Conservation (phyloP, 257 asterid species). For the Rauvolfia tetraphylla region DNA sequence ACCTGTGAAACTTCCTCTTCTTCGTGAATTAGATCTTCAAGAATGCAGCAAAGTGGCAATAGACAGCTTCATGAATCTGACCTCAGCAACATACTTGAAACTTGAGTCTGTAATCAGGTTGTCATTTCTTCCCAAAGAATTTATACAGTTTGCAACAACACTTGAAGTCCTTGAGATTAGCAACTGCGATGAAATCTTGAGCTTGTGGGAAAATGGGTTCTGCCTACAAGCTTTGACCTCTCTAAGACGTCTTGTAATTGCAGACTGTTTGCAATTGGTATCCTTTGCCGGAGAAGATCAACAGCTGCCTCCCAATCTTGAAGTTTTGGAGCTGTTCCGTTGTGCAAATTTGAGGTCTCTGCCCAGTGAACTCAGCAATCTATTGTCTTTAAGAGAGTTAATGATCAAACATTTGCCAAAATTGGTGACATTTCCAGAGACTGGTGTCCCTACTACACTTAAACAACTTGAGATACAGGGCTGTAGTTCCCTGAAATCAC, state of each 20-base stretch:
- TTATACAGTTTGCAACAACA: constrained; percentile 33
- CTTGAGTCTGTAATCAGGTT: constrained; percentile 49
- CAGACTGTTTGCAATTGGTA: constrained; percentile 47
- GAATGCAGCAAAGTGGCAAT: constrained; percentile 47
- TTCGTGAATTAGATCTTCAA: constrained; percentile 45
- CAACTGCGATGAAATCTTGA: constrained; percentile 45
- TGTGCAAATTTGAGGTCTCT: constrained; percentile 40
- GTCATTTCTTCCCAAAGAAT: constrained; percentile 39
- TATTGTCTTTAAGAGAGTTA: constrained; percentile 43
- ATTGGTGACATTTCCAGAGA: constrained; percentile 39
- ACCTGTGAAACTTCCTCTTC: constrained; percentile 44
- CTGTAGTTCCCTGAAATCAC: constrained; percentile 49
- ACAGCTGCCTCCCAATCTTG: constrained; percentile 56
- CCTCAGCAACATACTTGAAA: constrained; percentile 42
- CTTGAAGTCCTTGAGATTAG: constrained; percentile 63
- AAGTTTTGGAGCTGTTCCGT: constrained; percentile 55
- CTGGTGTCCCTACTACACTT: constrained; percentile 53
- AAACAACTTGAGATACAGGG: constrained; percentile 60
- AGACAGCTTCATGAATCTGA: constrained; percentile 41
- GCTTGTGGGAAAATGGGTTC: constrained; percentile 44
- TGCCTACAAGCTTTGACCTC: constrained; percentile 29
- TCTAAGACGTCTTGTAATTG: constrained; percentile 55
- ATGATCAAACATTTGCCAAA: constrained; percentile 50
- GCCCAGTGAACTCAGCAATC: constrained; percentile 41
- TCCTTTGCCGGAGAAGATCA: constrained; percentile 48